Conservation (phyloP, 208 protist species). For the Leishmania martiniquensis region DNA sequence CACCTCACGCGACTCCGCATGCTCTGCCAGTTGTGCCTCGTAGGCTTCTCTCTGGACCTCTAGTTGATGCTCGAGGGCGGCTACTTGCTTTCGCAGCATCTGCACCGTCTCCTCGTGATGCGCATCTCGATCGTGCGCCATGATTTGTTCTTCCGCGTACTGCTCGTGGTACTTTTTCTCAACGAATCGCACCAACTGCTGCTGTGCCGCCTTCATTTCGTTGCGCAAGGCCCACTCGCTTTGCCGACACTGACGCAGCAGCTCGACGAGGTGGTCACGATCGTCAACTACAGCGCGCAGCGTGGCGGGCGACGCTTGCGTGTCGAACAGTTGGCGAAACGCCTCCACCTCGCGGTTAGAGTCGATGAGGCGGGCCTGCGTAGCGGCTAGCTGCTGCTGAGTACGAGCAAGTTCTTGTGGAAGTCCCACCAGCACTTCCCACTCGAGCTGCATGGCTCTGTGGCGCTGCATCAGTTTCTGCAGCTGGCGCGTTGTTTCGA, state of each 20-base stretch:
- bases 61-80: constrained; percentile 14
- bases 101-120: constrained; percentile 22
- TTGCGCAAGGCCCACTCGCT: constrained; percentile 35
- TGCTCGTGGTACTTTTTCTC: constrained; percentile 20
- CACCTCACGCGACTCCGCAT: constrained; percentile 14
- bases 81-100: constrained; percentile 11
- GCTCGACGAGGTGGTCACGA: constrained; percentile 51
- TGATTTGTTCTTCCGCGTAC: constrained; percentile 21
- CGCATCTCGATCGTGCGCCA: constrained; percentile 40
- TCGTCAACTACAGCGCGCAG: constrained; percentile 44
- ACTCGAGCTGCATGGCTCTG: constrained; percentile 38
- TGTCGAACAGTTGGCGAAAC: constrained; percentile 38
- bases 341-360: constrained; percentile 33
- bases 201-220: constrained; percentile 36
- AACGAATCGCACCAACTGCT: constrained; percentile 17
- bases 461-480: constrained; percentile 37
- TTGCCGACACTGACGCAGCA: constrained; percentile 54
- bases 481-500: constrained; percentile 21
- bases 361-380: constrained; percentile 35
- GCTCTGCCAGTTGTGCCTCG: constrained; percentile 28
- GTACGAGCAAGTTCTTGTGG: constrained; percentile 49
- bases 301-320: constrained; percentile 34
- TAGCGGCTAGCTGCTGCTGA: constrained; percentile 42
- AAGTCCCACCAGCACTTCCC: constrained; percentile 37
- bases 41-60: constrained; percentile 29